phyloP scores from a whole-genome alignment of 768 basidiomycete species.

The Lactifluus pinguis region DNA sequence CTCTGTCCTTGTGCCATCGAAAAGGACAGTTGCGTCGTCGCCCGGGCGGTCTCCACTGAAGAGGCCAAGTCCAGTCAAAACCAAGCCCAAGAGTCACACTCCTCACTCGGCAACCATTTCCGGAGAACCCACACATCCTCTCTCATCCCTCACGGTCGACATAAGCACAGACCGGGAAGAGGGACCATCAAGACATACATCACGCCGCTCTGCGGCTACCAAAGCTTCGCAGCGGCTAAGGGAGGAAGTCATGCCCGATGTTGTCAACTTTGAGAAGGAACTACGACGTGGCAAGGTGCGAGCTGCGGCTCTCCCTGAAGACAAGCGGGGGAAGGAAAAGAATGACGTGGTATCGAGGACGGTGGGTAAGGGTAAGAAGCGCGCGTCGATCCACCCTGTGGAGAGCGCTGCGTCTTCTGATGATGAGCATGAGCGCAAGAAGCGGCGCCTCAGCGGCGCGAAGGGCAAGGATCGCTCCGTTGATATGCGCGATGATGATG shows the following conservation, averaged over 20 bases:
- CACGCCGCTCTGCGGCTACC: conserved; percentile 43
- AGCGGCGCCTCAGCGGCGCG: conserved; percentile 4
- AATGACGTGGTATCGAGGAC: conserved; percentile 7
- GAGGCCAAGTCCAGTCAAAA: conserved; percentile 6
- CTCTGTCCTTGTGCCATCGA: conserved; percentile 16
- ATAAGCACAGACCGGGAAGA: conserved; percentile 14
- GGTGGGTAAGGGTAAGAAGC: conserved; percentile 25
- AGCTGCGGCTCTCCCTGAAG: conserved; percentile 20
- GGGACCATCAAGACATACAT: conserved; percentile 19
- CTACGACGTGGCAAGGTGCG: conserved; percentile 34
- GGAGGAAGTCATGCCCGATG: conserved; percentile 66
- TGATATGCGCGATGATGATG: not conserved
- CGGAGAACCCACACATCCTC: not conserved
- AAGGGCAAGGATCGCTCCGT: conserved; percentile 23
- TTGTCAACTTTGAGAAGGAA: conserved; percentile 60
- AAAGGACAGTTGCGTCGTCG: conserved; percentile 1
- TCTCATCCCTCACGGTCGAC: conserved; percentile 17
- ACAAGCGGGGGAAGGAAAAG: conserved; percentile 18
- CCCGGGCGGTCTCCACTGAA: conserved; percentile 1
- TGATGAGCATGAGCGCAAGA: conserved; percentile 12
- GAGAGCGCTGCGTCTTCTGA: conserved; percentile 8
- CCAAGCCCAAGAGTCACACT: conserved; percentile 1
- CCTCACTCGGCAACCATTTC: not conserved
- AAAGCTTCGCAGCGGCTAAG: conserved; percentile 38
- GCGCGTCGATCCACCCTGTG: conserved; percentile 18